Conservation (phyloP, 148 eudicot genomes). For the Linanthus parryae region DNA sequence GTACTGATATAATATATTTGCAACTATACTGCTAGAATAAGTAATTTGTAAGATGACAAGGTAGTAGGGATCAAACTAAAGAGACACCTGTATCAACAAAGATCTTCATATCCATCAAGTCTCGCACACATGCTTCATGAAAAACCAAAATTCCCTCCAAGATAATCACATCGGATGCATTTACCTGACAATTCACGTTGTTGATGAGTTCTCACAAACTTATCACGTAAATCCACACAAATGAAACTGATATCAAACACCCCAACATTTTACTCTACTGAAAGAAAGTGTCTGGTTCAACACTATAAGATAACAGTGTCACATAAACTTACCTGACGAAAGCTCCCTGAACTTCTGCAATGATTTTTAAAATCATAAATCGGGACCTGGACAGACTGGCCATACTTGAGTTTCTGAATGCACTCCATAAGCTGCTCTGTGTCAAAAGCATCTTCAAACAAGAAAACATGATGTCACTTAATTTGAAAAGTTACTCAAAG, state of each 20-base stretch:
- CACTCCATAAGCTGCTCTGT: constrained; percentile 94
- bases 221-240: too few relatives aligned
- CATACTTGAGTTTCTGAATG: constrained; percentile 49
- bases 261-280: too few relatives aligned
- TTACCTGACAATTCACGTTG: constrained; percentile 64
- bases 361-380: constrained; percentile 93
- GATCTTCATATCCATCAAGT: constrained; percentile 93
- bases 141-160: constrained; percentile 93
- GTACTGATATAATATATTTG: too few relatives aligned
- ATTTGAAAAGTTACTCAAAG: neutral
- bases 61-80: neutral
- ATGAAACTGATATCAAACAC: too few relatives aligned
- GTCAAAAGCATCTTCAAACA: constrained; percentile 86
- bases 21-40: neutral
- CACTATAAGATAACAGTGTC: constrained; percentile 1
- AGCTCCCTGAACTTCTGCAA: constrained; percentile 66
- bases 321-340: constrained; percentile 59
- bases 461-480: neutral
- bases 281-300: neutral
- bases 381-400: constrained; percentile 78
- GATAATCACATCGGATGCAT: constrained; percentile 92
- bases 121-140: constrained; percentile 80
- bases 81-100: constrained; percentile 84
- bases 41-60: neutral
- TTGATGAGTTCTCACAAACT: too few relatives aligned